phyloP scores from a whole-genome alignment of 345 rosid genomes.

The Raphanus sativus region DNA sequence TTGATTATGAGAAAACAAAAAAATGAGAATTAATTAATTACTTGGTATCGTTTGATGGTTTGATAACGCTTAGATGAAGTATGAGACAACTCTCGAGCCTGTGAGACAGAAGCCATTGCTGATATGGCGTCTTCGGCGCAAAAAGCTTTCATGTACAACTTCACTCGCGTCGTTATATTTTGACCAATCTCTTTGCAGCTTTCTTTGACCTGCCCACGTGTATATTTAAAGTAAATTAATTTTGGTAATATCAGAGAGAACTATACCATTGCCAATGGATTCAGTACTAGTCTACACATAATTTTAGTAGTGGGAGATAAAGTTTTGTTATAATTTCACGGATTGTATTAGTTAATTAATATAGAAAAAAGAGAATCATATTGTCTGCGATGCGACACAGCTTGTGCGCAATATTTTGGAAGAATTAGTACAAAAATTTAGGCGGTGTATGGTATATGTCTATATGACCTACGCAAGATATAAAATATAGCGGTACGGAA shows the following conservation, averaged over 20 bases:
- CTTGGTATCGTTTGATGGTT: conserved; percentile 57
- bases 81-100: conserved; percentile 50
- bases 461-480: conserved; percentile 23
- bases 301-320: neutral
- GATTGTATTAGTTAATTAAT: neutral
- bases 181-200: conserved; percentile 50
- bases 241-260: conserved; percentile 13
- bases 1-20: neutral
- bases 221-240: neutral
- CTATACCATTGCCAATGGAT: neutral
- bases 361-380: conserved; percentile 12
- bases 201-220: conserved; percentile 52
- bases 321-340: neutral
- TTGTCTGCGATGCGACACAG: conserved; percentile 35
- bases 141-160: conserved; percentile 62
- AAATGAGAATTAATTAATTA: conserved; percentile 17
- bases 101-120: conserved; percentile 55
- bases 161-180: conserved; percentile 59
- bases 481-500: neutral
- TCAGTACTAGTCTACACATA: neutral
- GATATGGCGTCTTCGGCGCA: conserved; percentile 49
- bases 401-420: conserved; percentile 35
- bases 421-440: conserved; percentile 17
- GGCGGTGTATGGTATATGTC: conserved; percentile 23
- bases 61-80: conserved; percentile 50